Base-by-base conservation (phyloP, 257 asterid species). In the Handroanthus guayacan region DNA sequence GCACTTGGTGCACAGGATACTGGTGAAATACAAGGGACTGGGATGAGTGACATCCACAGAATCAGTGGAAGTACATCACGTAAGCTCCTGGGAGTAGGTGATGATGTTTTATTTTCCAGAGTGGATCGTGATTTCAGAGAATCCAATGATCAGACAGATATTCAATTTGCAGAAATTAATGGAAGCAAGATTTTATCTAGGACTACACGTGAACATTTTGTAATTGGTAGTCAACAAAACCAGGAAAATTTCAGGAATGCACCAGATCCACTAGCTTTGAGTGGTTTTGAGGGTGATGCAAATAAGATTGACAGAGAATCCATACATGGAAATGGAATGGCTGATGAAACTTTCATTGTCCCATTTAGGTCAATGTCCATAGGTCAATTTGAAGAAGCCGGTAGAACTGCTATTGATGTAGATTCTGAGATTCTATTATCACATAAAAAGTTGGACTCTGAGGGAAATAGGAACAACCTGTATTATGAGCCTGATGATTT, bases 401-500 rank as follows among this genome's bases (percentile, higher is more conserved):
- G 84, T 65, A 86, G 92, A 84, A 77, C 85, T 82, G 81, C 86
- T 67, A 82, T 91, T 85, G 82, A 91, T 82, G 78, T 93, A 82
- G 97, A 88, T 63, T 85, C 88, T 79, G 99, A 95, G 86, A 76
- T 86, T 66, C 96, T 93, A 39, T 75, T 80, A 14, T 75, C 78
- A 39, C 77, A 82, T 79, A 89, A 76, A 73, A 89, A 86, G 80
- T 80, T 84, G 36, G 92, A 83, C 48, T 71, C 86, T 6, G 80
- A 77, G 80, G 87, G 90, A 74, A 79, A 70, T 68, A 79, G 78
- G 82, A 77, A 81, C 74, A 80, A 75, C 67, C 79, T 82, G 25
- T 74, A 78, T 80, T 93, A 91, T 78, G 97, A 89, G 85, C 95
- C 98, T 69, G 86, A 87, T 87, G 97, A 87, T 87, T 84, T 93